Percentiles rank a stretch among this genome's conserved stretches.
Evolutionary conservation across 176 grass and related monocot genomes (phyloP).

Genomic region (maize (Zea mays)): Zm-B73-REFERENCE-NAM-5.0 NC_050098.1:194963501-194964000

Average conservation of each 20-base stretch:
- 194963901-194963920: slow-evolving; percentile 7
- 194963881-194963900: slow-evolving; percentile 26
- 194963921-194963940: slow-evolving; percentile 43
- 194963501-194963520: slow-evolving; percentile 31
- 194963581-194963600: slow-evolving; percentile 38
- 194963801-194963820: slow-evolving; percentile 3
- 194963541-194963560: slow-evolving; percentile 56
- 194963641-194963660: slow-evolving; percentile 59
- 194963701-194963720: slow-evolving; percentile 57
- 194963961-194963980: slow-evolving; percentile 43
- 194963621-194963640: slow-evolving; percentile 74
- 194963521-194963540: slow-evolving; percentile 26
- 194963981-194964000: slow-evolving; percentile 59
- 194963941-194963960: slow-evolving; percentile 48
- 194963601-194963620: slow-evolving; percentile 41
- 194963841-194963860: slow-evolving; percentile 1
- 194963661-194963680: slow-evolving; percentile 77
- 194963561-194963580: slow-evolving; percentile 70
- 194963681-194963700: slow-evolving; percentile 75
- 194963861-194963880: background rate
- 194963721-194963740: slow-evolving; percentile 22
- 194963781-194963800: background rate
- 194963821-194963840: background rate
- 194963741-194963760: slow-evolving; percentile 13
- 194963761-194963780: background rate